Evolutionary conservation across 257 asterid species (phyloP).

Genomic region (Ilex aquifolium): DNA sequence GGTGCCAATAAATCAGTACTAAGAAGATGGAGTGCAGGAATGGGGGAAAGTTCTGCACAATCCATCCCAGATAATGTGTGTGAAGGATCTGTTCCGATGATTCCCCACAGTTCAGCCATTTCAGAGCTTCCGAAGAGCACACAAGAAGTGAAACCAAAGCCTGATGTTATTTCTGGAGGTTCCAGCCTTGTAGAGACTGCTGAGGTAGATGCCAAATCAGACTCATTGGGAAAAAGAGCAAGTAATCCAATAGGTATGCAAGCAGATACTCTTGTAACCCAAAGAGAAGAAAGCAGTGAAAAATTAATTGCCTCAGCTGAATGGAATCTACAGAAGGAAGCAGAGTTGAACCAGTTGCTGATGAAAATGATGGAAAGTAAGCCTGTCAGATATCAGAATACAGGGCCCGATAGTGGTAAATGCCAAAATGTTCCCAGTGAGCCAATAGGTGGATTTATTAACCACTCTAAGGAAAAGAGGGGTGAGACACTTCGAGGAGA

Average conservation of each 20-base stretch:
- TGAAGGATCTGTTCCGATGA: conserved; percentile 32
- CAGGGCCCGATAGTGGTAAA: conserved; percentile 36
- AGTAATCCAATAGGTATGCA: conserved; percentile 20
- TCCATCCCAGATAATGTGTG: conserved; percentile 26
- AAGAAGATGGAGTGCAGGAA: conserved; percentile 96
- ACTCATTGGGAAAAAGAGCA: conserved; percentile 31
- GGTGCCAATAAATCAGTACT: conserved; percentile 73
- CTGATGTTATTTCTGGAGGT: conserved; percentile 19
- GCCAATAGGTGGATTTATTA: conserved; percentile 59
- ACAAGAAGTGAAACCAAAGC: conserved; percentile 30
- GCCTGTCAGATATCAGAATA: conserved; percentile 46
- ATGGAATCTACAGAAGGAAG: conserved; percentile 93
- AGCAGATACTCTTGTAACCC: conserved; percentile 37
- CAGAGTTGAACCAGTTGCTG: conserved; percentile 76
- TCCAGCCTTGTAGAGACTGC: conserved; percentile 20
- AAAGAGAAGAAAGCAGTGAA: conserved; percentile 35
- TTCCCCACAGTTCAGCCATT: conserved; percentile 24
- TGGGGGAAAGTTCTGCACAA: conserved; percentile 44
- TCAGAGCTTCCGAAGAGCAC: conserved; percentile 24
- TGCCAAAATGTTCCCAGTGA: conserved; percentile 51
- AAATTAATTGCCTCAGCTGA: conserved; percentile 56
- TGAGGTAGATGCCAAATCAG: conserved; percentile 26
- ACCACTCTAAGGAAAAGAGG: conserved; percentile 67
- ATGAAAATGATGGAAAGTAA: conserved; percentile 90
- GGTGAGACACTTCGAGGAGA: conserved; percentile 67